These are phyloP conservation scores for Tylopilus sp. DNA, from an alignment of 768 basidiomycete genomes.

Conservation along the genomic window DNA sequence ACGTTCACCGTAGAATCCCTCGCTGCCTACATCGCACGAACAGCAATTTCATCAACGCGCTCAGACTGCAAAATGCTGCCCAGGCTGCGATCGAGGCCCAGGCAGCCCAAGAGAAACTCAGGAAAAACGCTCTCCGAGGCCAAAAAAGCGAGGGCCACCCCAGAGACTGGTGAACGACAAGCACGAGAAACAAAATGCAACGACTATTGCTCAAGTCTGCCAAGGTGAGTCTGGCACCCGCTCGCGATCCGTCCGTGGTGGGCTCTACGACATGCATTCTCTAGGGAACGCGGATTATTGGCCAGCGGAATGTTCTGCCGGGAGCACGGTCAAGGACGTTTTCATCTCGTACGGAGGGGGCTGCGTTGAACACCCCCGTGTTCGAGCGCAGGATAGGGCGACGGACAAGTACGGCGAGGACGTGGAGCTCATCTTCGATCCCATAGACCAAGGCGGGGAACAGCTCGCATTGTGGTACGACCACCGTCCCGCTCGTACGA, in stretches of 20 bases:
- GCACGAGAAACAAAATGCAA: constrained; percentile 61
- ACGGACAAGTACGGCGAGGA: constrained; percentile 98
- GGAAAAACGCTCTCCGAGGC: constrained; percentile 48
- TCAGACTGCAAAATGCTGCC: constrained; percentile 56
- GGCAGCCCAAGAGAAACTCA: constrained; percentile 66
- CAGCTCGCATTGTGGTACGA: constrained; percentile 93
- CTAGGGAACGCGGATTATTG: constrained; percentile 96
- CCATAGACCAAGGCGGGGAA: constrained; percentile 97
- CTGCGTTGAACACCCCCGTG: constrained; percentile 95
- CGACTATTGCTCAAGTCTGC: constrained; percentile 85
- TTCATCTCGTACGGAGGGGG: constrained; percentile 88
- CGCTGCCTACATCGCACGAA: constrained; percentile 51
- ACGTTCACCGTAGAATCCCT: constrained; percentile 46
- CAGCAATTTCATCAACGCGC: constrained; percentile 60
- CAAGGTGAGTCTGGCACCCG: constrained; percentile 54
- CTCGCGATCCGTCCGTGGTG: not conserved
- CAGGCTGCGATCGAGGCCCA: constrained; percentile 49
- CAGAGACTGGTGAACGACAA: constrained; percentile 39
- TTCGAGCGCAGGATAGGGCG: constrained; percentile 94
- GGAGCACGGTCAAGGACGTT: constrained; percentile 80
- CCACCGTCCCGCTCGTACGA: constrained; percentile 93
- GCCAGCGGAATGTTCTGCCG: constrained; percentile 91
- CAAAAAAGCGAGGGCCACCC: constrained; percentile 27
- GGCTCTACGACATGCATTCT: not conserved
- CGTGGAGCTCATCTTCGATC: constrained; percentile 93